Evolutionary conservation across 176 grass and related monocot species (phyloP).

Genomic region (Canna indica): DNA sequence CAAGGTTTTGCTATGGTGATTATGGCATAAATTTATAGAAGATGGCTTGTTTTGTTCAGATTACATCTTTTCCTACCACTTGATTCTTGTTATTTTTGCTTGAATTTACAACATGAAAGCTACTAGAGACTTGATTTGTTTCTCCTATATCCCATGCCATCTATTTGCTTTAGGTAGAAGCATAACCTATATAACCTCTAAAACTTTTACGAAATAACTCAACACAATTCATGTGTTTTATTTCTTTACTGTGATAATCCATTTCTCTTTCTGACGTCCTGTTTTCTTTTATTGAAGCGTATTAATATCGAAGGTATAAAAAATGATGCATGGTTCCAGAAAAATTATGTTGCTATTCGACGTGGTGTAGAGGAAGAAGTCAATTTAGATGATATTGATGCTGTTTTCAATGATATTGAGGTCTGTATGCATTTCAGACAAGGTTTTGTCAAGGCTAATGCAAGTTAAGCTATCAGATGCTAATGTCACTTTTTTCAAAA

Average conservation of each 20-base stretch:
- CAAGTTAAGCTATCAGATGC: neutral
- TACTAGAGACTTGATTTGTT: neutral
- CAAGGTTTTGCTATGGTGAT: neutral
- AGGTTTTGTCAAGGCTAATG: constrained; percentile 1
- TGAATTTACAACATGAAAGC: neutral
- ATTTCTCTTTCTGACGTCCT: neutral
- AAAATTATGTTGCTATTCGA: constrained; percentile 54
- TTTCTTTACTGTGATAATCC: neutral
- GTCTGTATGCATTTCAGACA: constrained; percentile 29
- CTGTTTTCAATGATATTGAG: constrained; percentile 93
- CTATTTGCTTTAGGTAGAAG: neutral
- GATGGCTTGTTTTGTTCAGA: neutral
- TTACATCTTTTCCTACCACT: neutral
- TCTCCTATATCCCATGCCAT: neutral
- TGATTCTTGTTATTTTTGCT: neutral
- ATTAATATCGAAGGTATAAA: constrained; percentile 65
- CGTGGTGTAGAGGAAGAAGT: constrained; percentile 48
- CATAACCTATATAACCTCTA: neutral
- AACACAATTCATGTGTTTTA: neutral
- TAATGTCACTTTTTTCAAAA: neutral
- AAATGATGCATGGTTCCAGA: constrained; percentile 69
- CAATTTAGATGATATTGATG: constrained; percentile 79
- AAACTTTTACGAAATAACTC: neutral
- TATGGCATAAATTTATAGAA: neutral
- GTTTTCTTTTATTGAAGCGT: constrained; percentile 38